Percentiles rank a stretch among this genome's conserved stretches.
Evolutionary conservation across 306 rosid genomes (phyloP).

Genomic region (Glycine soja): DNA sequence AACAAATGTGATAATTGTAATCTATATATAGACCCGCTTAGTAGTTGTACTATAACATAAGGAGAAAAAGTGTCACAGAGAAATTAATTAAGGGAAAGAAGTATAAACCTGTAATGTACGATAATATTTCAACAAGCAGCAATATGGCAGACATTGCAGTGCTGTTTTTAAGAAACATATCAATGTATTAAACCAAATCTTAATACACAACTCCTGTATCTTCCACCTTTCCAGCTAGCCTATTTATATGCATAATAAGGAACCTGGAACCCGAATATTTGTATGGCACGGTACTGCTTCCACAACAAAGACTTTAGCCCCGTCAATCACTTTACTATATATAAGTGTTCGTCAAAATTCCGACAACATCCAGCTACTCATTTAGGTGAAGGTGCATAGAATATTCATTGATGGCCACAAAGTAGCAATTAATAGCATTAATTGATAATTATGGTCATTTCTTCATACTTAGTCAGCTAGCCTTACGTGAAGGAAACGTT

Average conservation of each 20-base stretch:
- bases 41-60: too few relatives aligned
- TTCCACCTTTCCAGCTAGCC: not conserved
- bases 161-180: constrained; percentile 1
- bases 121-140: constrained; percentile 7
- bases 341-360: not conserved
- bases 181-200: not conserved
- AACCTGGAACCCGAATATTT: not conserved
- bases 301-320: constrained; percentile 24
- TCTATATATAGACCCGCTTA: too few relatives aligned
- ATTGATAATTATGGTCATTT: too few relatives aligned
- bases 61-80: too few relatives aligned
- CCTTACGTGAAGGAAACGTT: not conserved
- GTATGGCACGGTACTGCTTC: not conserved
- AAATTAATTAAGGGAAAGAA: too few relatives aligned
- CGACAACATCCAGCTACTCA: not conserved
- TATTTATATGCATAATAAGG: constrained; percentile 40
- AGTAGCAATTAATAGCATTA: too few relatives aligned
- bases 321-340: constrained; percentile 41
- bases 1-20: too few relatives aligned
- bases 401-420: too few relatives aligned
- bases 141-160: constrained; percentile 18
- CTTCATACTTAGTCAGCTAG: not conserved
- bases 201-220: not conserved
- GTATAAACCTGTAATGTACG: too few relatives aligned
- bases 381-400: not conserved